Conservation (phyloP, 768 basidiomycete genomes). For the Melanogaster broomeanus region DNA sequence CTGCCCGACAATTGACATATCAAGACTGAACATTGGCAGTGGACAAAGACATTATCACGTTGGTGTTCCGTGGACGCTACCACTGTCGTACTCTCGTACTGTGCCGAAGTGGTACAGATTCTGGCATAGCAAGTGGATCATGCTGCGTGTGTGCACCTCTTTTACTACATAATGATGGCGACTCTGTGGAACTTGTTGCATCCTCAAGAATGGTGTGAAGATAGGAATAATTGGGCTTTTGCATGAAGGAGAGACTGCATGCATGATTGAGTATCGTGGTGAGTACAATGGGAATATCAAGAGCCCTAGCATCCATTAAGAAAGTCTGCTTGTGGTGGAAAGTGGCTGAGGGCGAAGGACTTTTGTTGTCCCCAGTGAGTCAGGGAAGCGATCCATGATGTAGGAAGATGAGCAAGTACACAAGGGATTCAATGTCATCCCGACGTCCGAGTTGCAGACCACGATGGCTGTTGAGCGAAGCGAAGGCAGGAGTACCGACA, state of each 20-base stretch:
- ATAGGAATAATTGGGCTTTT: no score
- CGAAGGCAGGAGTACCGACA: neutral
- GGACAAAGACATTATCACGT: no score
- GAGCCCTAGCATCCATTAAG: neutral
- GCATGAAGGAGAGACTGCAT: neutral
- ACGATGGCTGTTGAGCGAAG: neutral
- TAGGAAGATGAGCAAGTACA: neutral
- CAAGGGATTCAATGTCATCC: neutral
- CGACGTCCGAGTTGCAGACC: neutral
- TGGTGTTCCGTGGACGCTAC: no score
- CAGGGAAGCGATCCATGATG: slow-evolving; percentile 2
- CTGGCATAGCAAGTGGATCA: no score
- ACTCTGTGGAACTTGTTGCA: no score
- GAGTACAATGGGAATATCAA: neutral
- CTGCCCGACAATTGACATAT: no score
- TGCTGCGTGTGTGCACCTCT: no score
- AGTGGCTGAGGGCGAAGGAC: neutral
- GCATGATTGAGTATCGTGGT: neutral
- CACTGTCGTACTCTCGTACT: no score
- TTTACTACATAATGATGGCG: no score
- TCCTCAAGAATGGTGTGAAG: no score
- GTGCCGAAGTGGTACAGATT: no score
- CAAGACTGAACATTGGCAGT: no score
- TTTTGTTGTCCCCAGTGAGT: neutral
- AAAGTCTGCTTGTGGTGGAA: neutral